A percentile compares a stretch with the other conserved stretches of the same genome.
These are phyloP conservation scores for Gaeumannomyces sp. DNA, from an alignment of 2,329 filamentous ascomycete species.

Conservation along the genomic window DNA sequence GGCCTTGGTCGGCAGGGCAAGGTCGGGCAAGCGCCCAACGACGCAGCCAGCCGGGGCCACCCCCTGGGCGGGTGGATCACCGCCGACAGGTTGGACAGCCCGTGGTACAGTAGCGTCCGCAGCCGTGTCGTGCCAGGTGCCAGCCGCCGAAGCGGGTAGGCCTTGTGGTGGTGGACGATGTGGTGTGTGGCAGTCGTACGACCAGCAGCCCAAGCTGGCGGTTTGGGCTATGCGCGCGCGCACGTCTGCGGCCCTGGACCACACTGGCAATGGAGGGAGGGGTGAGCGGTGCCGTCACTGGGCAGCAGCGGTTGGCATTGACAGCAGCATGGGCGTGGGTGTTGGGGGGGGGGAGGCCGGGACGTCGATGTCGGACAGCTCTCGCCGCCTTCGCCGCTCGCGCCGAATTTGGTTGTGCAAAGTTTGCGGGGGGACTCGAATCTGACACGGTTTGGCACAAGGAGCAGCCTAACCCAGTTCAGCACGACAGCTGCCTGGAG, in stretches of 20 bases:
- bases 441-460: not conserved
- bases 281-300: not conserved
- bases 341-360: not conserved
- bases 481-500: not conserved
- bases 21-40: not conserved
- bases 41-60: not conserved
- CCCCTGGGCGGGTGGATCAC: not conserved
- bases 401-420: not conserved
- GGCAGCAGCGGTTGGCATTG: no score
- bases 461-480: not conserved
- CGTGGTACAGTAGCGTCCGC: no score
- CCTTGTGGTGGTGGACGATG: no score
- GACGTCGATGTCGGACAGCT: not conserved
- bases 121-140: not conserved
- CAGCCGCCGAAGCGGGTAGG: not conserved
- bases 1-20: not conserved
- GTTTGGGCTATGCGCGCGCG: no score
- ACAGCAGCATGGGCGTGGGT: no score
- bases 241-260: not conserved
- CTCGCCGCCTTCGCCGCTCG: not conserved
- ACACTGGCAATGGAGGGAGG: not conserved
- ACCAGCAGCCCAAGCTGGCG: no score
- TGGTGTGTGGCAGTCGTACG: no score
- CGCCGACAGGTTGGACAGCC: not conserved
- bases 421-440: not conserved